Conservation (phyloP, 2,329 filamentous ascomycete genomes). For the Tetracladium maxilliforme region DNA sequence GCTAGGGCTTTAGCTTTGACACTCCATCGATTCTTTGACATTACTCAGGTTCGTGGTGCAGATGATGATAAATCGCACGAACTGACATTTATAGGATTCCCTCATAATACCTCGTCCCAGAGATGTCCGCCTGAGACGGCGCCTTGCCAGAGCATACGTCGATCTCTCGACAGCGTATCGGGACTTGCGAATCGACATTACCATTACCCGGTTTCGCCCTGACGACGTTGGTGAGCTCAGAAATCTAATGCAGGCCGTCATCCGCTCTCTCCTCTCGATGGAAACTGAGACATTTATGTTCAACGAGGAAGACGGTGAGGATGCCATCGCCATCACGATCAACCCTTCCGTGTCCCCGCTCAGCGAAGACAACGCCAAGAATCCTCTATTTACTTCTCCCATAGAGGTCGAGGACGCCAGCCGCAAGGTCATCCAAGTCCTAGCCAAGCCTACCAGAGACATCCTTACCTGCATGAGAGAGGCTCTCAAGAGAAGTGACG, state of each 20-base stretch:
- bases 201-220: constrained; percentile 34
- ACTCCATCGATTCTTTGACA: constrained; percentile 28
- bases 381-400: not conserved
- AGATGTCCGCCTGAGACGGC: constrained; percentile 20
- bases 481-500: constrained; percentile 30
- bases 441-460: constrained; percentile 29
- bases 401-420: constrained; percentile 16
- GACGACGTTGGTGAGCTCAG: constrained; percentile 32
- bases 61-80: constrained; percentile 1
- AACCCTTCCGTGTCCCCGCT: too few species aligned
- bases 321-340: too few species aligned
- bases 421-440: constrained; percentile 16
- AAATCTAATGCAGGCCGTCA: constrained; percentile 38
- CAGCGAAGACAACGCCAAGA: constrained; percentile 7
- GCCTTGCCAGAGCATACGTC: constrained; percentile 35
- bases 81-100: constrained; percentile 17
- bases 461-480: constrained; percentile 30
- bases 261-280: constrained; percentile 36
- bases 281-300: constrained; percentile 32
- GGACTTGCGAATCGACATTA: constrained; percentile 41
- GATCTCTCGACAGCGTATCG: constrained; percentile 38
- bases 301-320: constrained; percentile 10
- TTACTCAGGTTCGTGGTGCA: constrained; percentile 22
- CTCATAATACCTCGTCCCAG: constrained; percentile 21
- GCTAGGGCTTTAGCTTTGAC: constrained; percentile 32